Evolutionary conservation across 257 asterid species (phyloP).

Genomic region (Cordia subcordata): DNA sequence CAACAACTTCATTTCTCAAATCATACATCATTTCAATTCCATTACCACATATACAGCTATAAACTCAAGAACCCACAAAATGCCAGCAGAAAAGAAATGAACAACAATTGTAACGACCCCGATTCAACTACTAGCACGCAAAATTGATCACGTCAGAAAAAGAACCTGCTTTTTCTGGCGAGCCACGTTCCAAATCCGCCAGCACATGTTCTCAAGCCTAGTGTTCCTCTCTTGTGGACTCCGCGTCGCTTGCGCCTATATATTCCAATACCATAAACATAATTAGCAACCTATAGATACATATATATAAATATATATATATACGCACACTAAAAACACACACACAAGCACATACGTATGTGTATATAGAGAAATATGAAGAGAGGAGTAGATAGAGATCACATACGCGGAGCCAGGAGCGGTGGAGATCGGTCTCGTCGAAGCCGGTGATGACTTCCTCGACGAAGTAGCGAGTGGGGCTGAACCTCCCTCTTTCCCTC

Average conservation of each 20-base stretch:
- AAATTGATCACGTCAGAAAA: no score
- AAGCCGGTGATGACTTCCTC: constrained; percentile 75
- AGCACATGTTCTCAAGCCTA: constrained; percentile 77
- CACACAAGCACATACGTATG: not conserved
- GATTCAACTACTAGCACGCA: no score
- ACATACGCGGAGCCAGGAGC: constrained; percentile 72
- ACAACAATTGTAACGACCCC: no score
- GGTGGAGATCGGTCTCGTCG: constrained; percentile 86
- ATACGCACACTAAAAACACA: not conserved
- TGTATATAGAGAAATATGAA: not conserved
- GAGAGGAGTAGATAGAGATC: not conserved
- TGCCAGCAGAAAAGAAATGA: no score
- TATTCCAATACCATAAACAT: not conserved
- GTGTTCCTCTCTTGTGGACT: constrained; percentile 80
- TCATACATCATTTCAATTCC: no score
- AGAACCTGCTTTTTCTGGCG: constrained; percentile 60
- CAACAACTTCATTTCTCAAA: no score
- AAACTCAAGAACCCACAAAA: no score
- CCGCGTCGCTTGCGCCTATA: constrained; percentile 66
- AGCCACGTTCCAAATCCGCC: constrained; percentile 83
- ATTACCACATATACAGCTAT: no score
- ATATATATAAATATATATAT: not conserved
- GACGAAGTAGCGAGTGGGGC: constrained; percentile 81
- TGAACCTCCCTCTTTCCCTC: constrained; percentile 75
- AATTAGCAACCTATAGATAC: not conserved